Percentiles rank a stretch among this genome's conserved stretches.
These are phyloP conservation scores for Cetraspora pellucida DNA, from an alignment of 192 early-diverging fungal species.

Conservation along the genomic window DNA sequence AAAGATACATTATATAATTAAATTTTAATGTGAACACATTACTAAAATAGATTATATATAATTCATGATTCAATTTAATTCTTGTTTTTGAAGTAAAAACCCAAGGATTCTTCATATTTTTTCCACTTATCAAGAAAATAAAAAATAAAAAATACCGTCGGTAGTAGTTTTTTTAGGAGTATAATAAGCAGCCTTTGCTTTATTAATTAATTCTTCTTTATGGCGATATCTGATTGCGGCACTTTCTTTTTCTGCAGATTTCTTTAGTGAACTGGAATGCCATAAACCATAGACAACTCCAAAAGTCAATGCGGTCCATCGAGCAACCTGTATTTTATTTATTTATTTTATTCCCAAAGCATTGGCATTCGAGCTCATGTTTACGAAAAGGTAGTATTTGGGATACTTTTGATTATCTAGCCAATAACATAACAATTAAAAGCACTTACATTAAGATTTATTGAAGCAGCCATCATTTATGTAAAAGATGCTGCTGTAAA, in stretches of 20 bases:
- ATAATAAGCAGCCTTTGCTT: conserved; percentile 29
- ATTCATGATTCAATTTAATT: too few relatives aligned
- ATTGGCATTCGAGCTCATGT: too few relatives aligned
- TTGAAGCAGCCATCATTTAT: too few relatives aligned
- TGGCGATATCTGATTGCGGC: conserved; percentile 3
- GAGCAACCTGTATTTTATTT: conserved; percentile 18
- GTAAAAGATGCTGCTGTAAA: too few relatives aligned
- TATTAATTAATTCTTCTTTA: conserved; percentile 30
- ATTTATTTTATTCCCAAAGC: too few relatives aligned
- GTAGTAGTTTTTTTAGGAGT: not conserved
- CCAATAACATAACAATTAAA: too few relatives aligned
- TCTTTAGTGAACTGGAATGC: conserved; percentile 5
- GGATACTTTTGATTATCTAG: too few relatives aligned
- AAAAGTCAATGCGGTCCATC: conserved; percentile 22
- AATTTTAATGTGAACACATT: too few relatives aligned
- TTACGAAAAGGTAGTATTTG: too few relatives aligned
- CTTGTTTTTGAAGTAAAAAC: too few relatives aligned
- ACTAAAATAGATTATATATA: too few relatives aligned
- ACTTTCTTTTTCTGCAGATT: conserved; percentile 14
- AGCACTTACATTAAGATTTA: too few relatives aligned
- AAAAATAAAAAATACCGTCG: conserved; percentile 17
- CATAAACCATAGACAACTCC: conserved; percentile 22
- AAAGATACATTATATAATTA: not conserved
- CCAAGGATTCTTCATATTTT: not conserved
- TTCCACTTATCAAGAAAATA: not conserved